Base-by-base conservation (phyloP, 345 rosid genomes). In the Toxicodendron radicans region DNA sequence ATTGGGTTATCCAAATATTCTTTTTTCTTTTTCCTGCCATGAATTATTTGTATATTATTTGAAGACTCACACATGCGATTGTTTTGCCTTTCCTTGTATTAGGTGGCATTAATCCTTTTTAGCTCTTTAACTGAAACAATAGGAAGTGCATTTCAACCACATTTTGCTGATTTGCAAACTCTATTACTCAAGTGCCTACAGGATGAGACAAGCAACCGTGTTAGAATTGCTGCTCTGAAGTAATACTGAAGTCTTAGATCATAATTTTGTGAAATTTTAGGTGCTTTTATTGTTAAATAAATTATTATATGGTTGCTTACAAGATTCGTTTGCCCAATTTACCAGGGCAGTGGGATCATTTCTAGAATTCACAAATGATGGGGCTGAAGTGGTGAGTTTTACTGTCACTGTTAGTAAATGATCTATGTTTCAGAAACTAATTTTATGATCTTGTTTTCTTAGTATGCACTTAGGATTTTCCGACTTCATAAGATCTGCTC, bases 211-310 rank as follows among this genome's bases (percentile, higher is more conserved):
- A 96, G 99, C 77, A 93, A 81, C 63, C 92, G 97, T 52, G 98
- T 96, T 79, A 89, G 97, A 86, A 85, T 93, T 79, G 97, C 99
- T 66, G 99, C 98, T 75, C 97, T 96, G 76, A 96, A 96, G 99
- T 96, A 92, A 79, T 66, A 38, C 13, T 56, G 10, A 0, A 27
- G 51, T 76, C 75, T 66, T 73, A 61, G 24, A 65, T 38, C 14
- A 21, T 38, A 35, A 69, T 23, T 49, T 16, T 48, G 16, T 16
- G 23, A 38, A 57, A 45, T 70, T 71, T 69, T 67, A 2, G 70
- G 35, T 80, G 52, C 23, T 51, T 49, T 49, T 69, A 16, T 32
- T 49, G 53, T 80, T 13, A 35, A 27, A 18, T 53, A 59, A 48
- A 56, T 51, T 62, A 14, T 53, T 70, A 7, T 51, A 2, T 59